Evolutionary conservation across 805 yeast genomes (phyloP).

Genomic region (Candida schatavii): DNA sequence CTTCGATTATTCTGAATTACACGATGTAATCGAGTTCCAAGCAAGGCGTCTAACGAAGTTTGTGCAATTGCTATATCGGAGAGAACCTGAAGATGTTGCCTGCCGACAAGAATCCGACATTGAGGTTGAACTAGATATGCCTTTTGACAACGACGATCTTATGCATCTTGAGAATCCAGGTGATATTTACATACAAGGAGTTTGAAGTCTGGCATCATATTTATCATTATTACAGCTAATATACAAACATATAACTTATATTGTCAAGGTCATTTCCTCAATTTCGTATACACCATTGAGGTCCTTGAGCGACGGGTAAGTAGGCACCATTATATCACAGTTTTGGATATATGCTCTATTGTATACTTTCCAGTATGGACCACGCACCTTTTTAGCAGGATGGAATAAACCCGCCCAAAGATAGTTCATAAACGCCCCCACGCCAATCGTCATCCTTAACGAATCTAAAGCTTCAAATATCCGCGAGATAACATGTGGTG

Average conservation of each 20-base stretch:
- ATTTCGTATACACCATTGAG: constrained; percentile 27
- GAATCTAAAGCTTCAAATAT: constrained; percentile 79
- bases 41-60: constrained; percentile 49
- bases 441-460: constrained; percentile 68
- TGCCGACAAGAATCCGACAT: constrained; percentile 16
- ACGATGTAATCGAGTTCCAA: constrained; percentile 53
- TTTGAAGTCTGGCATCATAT: neutral
- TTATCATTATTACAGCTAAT: no score
- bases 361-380: constrained; percentile 81
- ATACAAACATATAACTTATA: constrained; percentile 15
- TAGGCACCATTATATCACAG: constrained; percentile 76
- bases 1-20: constrained; percentile 26
- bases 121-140: constrained; percentile 8
- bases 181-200: constrained; percentile 6
- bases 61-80: constrained; percentile 37
- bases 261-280: constrained; percentile 51
- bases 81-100: constrained; percentile 24
- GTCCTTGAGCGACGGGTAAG: constrained; percentile 53
- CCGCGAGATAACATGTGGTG: constrained; percentile 89
- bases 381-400: constrained; percentile 84
- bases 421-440: constrained; percentile 72
- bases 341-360: constrained; percentile 73
- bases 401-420: constrained; percentile 88
- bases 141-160: constrained; percentile 4
- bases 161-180: constrained; percentile 7